Percentiles rank a stretch among this genome's conserved stretches.
phyloP scores from a whole-genome alignment of 2,329 filamentous ascomycete species.

The Fusarium sp. region DNA sequence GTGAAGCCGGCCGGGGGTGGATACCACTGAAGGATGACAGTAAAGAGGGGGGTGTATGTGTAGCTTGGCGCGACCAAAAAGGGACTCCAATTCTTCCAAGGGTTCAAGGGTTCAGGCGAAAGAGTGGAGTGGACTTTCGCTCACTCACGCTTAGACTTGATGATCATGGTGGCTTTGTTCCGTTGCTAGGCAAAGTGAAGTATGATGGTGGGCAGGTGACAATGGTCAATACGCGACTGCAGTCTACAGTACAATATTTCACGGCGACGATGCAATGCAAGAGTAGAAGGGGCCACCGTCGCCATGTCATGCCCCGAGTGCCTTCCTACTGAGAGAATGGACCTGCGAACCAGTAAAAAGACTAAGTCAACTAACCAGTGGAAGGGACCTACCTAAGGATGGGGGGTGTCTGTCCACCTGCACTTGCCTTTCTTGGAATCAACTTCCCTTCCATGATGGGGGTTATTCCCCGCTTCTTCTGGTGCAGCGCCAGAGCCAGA shows the following conservation, averaged over 20 bases:
- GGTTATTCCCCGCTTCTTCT: conserved; percentile 3
- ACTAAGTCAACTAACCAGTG: neutral
- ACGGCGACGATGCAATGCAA: conserved; percentile 1
- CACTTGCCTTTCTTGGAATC: neutral
- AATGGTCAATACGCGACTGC: conserved; percentile 3
- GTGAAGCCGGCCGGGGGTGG: conserved; percentile 22
- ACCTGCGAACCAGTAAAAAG: neutral
- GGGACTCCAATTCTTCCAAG: conserved; percentile 9
- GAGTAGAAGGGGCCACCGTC: neutral
- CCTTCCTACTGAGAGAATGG: neutral
- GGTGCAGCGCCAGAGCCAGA: conserved; percentile 20
- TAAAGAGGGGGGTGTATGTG: conserved; percentile 17
- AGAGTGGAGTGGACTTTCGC: conserved; percentile 19
- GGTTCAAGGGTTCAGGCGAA: conserved; percentile 25
- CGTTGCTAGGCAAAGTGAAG: neutral
- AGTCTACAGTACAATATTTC: conserved; percentile 14
- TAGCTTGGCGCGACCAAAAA: neutral
- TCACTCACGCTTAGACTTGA: conserved; percentile 17
- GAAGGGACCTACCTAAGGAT: neutral
- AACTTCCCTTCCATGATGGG: neutral
- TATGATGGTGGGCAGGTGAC: conserved; percentile 35
- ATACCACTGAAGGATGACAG: neutral
- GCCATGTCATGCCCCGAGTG: neutral
- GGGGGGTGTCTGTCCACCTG: neutral
- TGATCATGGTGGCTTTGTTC: conserved; percentile 10